These are phyloP conservation scores for Murraya paniculata DNA, from an alignment of 345 rosid genomes.

Conservation along the genomic window DNA sequence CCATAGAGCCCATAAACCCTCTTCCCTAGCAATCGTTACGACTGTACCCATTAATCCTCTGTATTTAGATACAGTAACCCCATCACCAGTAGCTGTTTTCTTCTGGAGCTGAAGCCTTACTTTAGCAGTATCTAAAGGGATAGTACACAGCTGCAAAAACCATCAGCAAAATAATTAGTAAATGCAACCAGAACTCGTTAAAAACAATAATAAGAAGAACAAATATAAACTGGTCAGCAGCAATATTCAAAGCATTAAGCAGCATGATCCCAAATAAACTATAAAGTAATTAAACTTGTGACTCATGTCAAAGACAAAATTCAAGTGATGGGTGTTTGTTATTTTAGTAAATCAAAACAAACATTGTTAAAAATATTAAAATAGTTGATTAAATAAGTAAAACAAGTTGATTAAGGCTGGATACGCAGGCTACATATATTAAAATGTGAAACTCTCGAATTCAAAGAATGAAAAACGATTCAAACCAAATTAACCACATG, in stretches of 20 bases:
- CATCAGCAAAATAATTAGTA: background rate
- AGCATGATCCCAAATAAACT: background rate
- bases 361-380: background rate
- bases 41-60: slow-evolving; percentile 76
- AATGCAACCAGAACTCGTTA: background rate
- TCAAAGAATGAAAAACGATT: background rate
- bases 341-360: background rate
- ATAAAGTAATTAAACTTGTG: background rate
- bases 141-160: slow-evolving; percentile 68
- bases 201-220: background rate
- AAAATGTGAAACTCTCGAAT: background rate
- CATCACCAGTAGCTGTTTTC: slow-evolving; percentile 54
- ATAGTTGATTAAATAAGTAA: background rate
- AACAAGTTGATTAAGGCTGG: background rate
- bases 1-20: slow-evolving; percentile 83
- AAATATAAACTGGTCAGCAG: background rate
- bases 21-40: slow-evolving; percentile 84
- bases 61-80: slow-evolving; percentile 54
- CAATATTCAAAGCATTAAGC: background rate
- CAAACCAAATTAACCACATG: background rate
- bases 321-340: background rate
- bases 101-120: slow-evolving; percentile 97
- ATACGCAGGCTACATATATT: background rate
- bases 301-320: background rate
- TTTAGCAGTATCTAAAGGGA: slow-evolving; percentile 92